Base-by-base conservation (phyloP, 768 basidiomycete genomes). In the Kwoniella dendrophila region DNA sequence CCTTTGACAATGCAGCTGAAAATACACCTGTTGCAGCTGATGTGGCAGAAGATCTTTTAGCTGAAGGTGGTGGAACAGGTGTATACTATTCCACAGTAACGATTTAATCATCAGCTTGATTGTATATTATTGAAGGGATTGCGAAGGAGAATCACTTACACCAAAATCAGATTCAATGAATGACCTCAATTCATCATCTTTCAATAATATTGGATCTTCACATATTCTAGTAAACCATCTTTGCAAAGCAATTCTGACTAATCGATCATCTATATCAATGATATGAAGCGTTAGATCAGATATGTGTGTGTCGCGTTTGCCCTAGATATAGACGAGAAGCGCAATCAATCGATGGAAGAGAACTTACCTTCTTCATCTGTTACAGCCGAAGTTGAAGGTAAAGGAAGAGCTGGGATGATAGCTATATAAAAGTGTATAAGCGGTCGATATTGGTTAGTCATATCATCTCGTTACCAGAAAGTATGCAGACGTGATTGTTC, bases 151-250 rank as follows among this genome's bases (percentile, higher is more conserved):
- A 10, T 3, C 10, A 78, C 82, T 64, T 62, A 83, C 83, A 3
- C 96, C 96, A 81, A 98, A 99, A 79, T 98, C 95, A 68, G 88
- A 93, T 80, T 99, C 96, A 63, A 99, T 85, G 77, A 99, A 99
- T 16, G 89, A 89, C 30, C 95, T 86, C 61, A 97, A 79, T 76
- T 99, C 96, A 72, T 98, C 96, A 70, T 98, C 95, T 57, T 87
- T 82, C 40, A 91, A 81, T 30, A 97, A 80, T 55, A 96, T 90
- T 1, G 87, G 86, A 76, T 98, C 92, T 75, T 94, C 92, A 80
- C 90, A 95, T 32, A 98, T 86, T 58, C 96, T 83, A 11, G 90
- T 87, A 56, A 96, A 84, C 95, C 96, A 99, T 63, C 90, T 83
- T 79, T 98, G 96, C 22, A 98, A 83, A 85, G 94, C 92, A 63